A percentile compares a stretch with the other conserved stretches of the same genome.
Evolutionary conservation across 2,329 filamentous ascomycete genomes (phyloP).

Genomic region (Didymella sp.): DNA sequence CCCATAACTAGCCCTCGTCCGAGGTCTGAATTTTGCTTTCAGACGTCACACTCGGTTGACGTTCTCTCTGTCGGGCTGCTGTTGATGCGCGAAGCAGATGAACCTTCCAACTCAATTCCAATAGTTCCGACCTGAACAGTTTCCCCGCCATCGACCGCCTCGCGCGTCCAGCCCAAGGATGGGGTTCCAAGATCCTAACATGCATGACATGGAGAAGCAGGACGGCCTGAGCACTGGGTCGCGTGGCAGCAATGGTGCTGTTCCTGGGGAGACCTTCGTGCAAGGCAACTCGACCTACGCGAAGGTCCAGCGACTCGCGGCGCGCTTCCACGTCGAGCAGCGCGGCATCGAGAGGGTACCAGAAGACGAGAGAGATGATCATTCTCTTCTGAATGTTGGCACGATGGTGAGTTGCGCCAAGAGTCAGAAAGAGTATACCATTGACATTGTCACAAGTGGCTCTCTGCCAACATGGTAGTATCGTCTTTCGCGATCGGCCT

Average conservation of each 20-base stretch:
- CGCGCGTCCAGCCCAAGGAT: background rate
- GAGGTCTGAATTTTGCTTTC: background rate
- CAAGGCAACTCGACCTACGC: constrained; percentile 64
- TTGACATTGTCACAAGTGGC: constrained; percentile 62
- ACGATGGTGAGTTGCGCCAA: constrained; percentile 66
- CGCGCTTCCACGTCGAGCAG: constrained; percentile 72
- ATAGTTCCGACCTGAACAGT: background rate
- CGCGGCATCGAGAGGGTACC: constrained; percentile 78
- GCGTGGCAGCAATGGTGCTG: constrained; percentile 54
- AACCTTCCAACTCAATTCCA: background rate
- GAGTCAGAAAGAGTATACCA: background rate
- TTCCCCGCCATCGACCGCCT: background rate
- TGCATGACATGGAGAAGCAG: constrained; percentile 36
- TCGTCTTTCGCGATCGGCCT: constrained; percentile 78
- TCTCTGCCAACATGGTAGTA: constrained; percentile 79
- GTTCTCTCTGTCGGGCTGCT: constrained; percentile 1
- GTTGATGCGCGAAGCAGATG: background rate
- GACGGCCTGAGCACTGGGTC: constrained; percentile 21
- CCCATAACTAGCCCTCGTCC: background rate
- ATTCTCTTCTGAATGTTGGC: constrained; percentile 68
- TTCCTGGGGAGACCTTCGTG: constrained; percentile 66
- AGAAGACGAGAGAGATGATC: constrained; percentile 71
- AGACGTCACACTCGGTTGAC: background rate
- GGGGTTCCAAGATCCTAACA: constrained; percentile 5
- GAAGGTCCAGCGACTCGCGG: constrained; percentile 67